A percentile compares a stretch with the other conserved stretches of the same genome.
Conservation (phyloP, 2,329 filamentous ascomycete genomes). For the Ophiocordyceps sinensis region DNA sequence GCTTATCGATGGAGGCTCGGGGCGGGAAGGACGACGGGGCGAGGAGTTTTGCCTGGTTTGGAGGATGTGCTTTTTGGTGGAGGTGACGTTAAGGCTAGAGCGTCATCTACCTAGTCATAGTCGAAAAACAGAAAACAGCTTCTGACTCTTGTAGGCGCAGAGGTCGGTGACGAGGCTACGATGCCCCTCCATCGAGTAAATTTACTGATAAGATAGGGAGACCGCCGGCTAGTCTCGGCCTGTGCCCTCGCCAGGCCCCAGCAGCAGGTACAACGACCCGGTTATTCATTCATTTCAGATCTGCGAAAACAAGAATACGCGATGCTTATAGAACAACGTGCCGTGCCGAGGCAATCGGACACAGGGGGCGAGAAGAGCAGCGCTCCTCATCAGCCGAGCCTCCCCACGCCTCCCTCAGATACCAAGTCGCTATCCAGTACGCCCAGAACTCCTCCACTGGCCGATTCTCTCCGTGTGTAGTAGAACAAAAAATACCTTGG, state of each 20-base stretch:
- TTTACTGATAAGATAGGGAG: too few relatives aligned
- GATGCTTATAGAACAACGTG: not conserved
- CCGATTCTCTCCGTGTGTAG: not conserved
- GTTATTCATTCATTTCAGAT: not conserved
- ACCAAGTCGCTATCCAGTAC: conserved; percentile 2
- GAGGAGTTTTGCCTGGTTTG: too few relatives aligned
- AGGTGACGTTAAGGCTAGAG: too few relatives aligned
- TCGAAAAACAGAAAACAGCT: too few relatives aligned
- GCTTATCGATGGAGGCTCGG: too few relatives aligned
- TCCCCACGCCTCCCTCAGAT: not conserved
- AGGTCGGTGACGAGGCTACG: too few relatives aligned
- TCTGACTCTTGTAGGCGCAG: too few relatives aligned
- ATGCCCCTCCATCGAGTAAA: too few relatives aligned
- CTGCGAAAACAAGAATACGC: not conserved
- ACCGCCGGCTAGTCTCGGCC: not conserved
- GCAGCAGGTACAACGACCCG: too few relatives aligned
- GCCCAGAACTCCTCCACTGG: not conserved
- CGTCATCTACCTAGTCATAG: too few relatives aligned
- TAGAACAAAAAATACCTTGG: not conserved
- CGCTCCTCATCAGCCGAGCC: not conserved
- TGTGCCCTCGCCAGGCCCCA: not conserved
- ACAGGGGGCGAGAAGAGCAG: not conserved
- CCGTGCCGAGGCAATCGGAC: not conserved
- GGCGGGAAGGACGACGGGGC: too few relatives aligned
- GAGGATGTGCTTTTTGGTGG: too few relatives aligned